Evolutionary conservation across 1,284 basidiomycete genomes (phyloP).

Genomic region (Pholiota adiposa): DNA sequence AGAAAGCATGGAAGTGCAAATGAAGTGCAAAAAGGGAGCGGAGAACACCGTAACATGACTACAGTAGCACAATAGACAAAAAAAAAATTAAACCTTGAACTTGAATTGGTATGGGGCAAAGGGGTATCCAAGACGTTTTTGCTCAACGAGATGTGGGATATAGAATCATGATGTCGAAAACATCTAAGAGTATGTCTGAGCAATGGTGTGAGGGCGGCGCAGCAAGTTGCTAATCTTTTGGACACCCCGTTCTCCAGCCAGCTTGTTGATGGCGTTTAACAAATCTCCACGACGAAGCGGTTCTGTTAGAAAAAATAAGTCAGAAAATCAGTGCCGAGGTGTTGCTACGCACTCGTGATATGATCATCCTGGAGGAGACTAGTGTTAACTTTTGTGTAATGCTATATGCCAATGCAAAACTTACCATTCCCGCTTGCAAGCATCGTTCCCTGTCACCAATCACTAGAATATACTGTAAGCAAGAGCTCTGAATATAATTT

Average conservation of each 20-base stretch:
- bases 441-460: constrained; percentile 95
- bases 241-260: constrained; percentile 51
- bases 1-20: neutral
- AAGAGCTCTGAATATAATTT: neutral
- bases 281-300: constrained; percentile 77
- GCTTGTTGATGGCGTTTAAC: constrained; percentile 77
- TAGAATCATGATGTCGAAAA: neutral
- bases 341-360: constrained; percentile 78
- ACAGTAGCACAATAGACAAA: neutral
- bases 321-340: neutral
- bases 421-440: constrained; percentile 86
- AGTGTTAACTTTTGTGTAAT: neutral
- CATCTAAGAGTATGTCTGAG: constrained; percentile 19
- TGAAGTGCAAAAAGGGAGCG: too few relatives aligned
- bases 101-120: neutral
- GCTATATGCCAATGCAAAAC: constrained; percentile 19
- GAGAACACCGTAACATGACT: neutral
- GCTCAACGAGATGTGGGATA: neutral
- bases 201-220: constrained; percentile 32
- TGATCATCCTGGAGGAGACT: constrained; percentile 45
- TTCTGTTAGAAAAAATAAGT: constrained; percentile 46
- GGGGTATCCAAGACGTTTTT: neutral
- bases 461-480: constrained; percentile 55
- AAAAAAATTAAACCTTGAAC: neutral
- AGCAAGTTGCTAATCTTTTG: constrained; percentile 37